Percentiles rank a stretch among this genome's conserved stretches.
phyloP scores from a whole-genome alignment of 768 basidiomycete species.

The Leccinum disarticulatum region DNA sequence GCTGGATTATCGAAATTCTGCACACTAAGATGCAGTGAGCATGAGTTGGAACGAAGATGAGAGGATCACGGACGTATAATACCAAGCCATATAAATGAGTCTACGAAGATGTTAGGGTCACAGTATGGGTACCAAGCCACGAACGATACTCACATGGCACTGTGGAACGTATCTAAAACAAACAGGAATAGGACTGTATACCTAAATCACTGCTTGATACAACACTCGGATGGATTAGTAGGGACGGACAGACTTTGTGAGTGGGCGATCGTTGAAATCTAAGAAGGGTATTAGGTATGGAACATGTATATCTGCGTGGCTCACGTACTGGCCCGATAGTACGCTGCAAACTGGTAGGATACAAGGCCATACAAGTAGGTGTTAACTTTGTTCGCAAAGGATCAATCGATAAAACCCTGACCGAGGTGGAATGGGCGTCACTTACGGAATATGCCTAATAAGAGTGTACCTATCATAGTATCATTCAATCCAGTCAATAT shows the following conservation, averaged over 20 bases:
- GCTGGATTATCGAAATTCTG: background rate
- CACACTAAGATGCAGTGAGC: background rate
- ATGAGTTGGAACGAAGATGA: background rate
- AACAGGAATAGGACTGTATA: slow-evolving; percentile 20
- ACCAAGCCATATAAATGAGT: slow-evolving; percentile 21
- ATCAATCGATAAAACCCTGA: background rate
- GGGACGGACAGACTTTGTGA: slow-evolving; percentile 2
- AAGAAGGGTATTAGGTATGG: background rate
- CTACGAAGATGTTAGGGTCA: background rate
- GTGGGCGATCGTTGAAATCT: slow-evolving; percentile 20
- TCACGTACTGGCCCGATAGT: slow-evolving; percentile 29
- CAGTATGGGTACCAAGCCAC: background rate
- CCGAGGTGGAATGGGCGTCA: background rate
- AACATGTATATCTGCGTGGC: background rate
- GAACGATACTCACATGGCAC: slow-evolving; percentile 12
- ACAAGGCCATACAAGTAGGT: slow-evolving; percentile 42
- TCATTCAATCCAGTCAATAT: background rate
- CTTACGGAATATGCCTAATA: background rate
- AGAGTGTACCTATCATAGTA: background rate
- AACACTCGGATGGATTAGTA: background rate
- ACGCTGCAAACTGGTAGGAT: slow-evolving; percentile 42
- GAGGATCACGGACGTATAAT: slow-evolving; percentile 9
- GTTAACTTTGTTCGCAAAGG: slow-evolving; percentile 14
- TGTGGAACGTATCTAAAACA: slow-evolving; percentile 21
- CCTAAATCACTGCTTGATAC: slow-evolving; percentile 2